Conservation (phyloP, 345 rosid species). For the Balakata baccata region DNA sequence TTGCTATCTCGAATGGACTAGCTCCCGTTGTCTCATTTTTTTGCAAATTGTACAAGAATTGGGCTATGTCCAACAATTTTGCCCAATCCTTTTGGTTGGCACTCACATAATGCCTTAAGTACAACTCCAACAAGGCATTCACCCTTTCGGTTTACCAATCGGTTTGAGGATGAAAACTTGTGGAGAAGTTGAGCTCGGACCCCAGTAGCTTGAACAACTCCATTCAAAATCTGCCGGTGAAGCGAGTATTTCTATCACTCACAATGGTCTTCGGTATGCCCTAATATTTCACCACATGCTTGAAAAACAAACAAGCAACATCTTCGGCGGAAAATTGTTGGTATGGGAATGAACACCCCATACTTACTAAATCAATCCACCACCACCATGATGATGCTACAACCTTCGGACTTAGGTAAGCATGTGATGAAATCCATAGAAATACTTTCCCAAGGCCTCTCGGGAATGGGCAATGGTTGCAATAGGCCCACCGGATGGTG, state of each 20-base stretch:
- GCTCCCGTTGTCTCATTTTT: not conserved
- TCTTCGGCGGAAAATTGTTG: not conserved
- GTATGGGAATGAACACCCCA: not conserved
- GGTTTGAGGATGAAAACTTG: too few species aligned
- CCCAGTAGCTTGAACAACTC: too few species aligned
- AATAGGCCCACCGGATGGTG: not conserved
- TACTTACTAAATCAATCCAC: not conserved
- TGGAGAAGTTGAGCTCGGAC: too few species aligned
- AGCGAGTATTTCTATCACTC: not conserved
- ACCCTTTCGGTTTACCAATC: too few species aligned
- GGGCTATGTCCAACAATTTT: not conserved
- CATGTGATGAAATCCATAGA: not conserved
- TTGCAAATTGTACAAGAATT: not conserved
- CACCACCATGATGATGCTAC: too few species aligned
- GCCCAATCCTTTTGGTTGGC: too few species aligned
- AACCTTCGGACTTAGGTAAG: not conserved
- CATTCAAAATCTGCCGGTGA: not conserved
- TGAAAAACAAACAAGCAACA: rapidly evolving
- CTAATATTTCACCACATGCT: not conserved
- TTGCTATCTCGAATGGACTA: not conserved
- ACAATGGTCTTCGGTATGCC: not conserved
- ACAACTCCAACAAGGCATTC: too few species aligned
- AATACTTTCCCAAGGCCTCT: not conserved
- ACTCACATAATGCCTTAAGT: too few species aligned
- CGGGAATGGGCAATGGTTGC: not conserved